A percentile compares a stretch with the other conserved stretches of the same genome.
Conservation (phyloP, 306 rosid species). For the Sechiopsis laciniata region DNA sequence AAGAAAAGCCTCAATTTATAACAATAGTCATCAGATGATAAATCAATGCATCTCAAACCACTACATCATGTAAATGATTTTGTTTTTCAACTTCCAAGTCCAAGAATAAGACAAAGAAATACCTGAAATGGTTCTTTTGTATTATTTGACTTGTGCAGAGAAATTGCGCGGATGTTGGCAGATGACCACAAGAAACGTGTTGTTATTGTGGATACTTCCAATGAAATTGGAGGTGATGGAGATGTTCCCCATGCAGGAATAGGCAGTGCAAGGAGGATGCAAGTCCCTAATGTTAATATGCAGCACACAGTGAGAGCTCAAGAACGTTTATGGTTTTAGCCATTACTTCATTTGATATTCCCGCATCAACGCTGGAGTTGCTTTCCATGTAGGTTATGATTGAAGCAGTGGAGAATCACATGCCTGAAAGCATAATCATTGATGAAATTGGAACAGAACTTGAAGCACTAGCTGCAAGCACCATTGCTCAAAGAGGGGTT, state of each 20-base stretch:
- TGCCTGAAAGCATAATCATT: slow-evolving; percentile 88
- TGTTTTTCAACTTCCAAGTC: background rate
- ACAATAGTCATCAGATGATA: background rate
- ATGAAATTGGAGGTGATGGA: slow-evolving; percentile 98
- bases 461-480: slow-evolving; percentile 98
- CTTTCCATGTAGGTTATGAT: slow-evolving; percentile 40
- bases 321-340: slow-evolving; percentile 23
- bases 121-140: slow-evolving; percentile 21
- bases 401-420: slow-evolving; percentile 27
- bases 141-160: slow-evolving; percentile 52
- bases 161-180: slow-evolving; percentile 93
- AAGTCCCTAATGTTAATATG: slow-evolving; percentile 92
- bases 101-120: slow-evolving; percentile 4
- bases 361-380: background rate
- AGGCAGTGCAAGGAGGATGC: slow-evolving; percentile 97
- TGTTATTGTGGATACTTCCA: slow-evolving; percentile 93
- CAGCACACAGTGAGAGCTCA: slow-evolving; percentile 70
- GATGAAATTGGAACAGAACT: slow-evolving; percentile 99
- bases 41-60: background rate
- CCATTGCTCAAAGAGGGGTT: slow-evolving; percentile 99
- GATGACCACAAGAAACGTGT: slow-evolving; percentile 84
- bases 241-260: slow-evolving; percentile 95
- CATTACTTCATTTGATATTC: slow-evolving; percentile 22
- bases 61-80: background rate
- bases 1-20: background rate